phyloP scores from a whole-genome alignment of 345 rosid genomes.

The Noccaea bulbosa region DNA sequence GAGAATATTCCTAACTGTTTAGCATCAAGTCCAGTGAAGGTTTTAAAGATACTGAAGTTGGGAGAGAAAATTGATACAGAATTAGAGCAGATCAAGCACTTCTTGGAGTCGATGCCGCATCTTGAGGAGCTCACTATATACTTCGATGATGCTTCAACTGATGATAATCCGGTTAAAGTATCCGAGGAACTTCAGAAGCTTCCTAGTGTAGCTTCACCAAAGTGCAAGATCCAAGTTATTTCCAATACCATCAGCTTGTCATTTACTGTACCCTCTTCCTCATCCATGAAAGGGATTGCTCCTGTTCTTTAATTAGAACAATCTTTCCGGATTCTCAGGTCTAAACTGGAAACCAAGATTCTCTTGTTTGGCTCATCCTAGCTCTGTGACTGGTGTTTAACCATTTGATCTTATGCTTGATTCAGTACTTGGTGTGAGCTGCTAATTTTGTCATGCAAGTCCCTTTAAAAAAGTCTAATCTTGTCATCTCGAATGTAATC shows the following conservation, averaged over 20 bases:
- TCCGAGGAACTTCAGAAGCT: background rate
- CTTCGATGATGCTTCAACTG: background rate
- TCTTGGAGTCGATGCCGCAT: constrained; percentile 23
- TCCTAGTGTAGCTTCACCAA: constrained; percentile 22
- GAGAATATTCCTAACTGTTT: constrained; percentile 18
- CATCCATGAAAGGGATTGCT: background rate
- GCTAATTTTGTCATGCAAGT: no score
- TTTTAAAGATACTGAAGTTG: constrained; percentile 1
- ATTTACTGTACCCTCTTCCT: constrained; percentile 24
- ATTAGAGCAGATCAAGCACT: background rate
- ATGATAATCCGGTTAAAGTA: background rate
- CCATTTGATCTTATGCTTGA: no score
- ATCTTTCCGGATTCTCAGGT: no score
- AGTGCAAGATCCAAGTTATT: constrained; percentile 14
- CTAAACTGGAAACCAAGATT: background rate
- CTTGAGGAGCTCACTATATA: constrained; percentile 13
- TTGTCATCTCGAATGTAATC: background rate
- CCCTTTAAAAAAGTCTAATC: no score
- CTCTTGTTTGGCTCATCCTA: constrained; percentile 39
- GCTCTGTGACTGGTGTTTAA: no score
- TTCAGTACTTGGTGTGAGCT: no score
- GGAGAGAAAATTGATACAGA: background rate
- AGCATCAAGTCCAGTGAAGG: constrained; percentile 32
- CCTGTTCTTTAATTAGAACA: no score
- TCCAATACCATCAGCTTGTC: constrained; percentile 2